Base-by-base conservation (phyloP, 176 grass and related monocot species). In the Luzula sylvatica region DNA sequence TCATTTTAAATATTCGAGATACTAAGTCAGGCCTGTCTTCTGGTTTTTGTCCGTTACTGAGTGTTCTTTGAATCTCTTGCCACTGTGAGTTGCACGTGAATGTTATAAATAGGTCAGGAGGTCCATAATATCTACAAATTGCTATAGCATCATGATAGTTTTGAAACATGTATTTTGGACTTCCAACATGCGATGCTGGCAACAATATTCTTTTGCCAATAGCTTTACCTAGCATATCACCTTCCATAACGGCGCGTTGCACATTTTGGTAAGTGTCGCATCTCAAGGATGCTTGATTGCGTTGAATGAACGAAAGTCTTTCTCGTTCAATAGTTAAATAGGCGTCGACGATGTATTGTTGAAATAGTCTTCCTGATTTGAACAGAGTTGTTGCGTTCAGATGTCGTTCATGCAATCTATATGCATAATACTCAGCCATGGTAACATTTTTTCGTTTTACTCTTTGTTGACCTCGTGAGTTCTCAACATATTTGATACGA, bases 101-200 rank as follows among this genome's bases (percentile, higher is more conserved):
- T 9, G 75, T 78, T 3, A 66, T 58, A n/a, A 78, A 71, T 1
- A 78, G 4, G 25, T 78, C 46, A 2, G 58, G 66, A 4, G 45
- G 28, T 8, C 66, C 50, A 35, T 52, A 15, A 27, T 46, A 35
- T 20, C 28, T 23, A 6, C 61, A 75, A 17, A 65, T 16, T 5
- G 67, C 75, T n/a, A 79, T 55, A 1, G 61, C 76, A 61, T 67
- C 68, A 40, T 79, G 76, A 20, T 55, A 79, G 11, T 68, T 67
- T 61, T 78, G 68, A 2, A 35, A 24, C 29, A 42, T 73, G 15
- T 55, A 55, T 61, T 69, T 18, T 18, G 63, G 55, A 23, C 64
- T 42, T 14, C 48, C 70, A 7, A 5, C 18, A 54, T 27, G 47
- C 19, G 35, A 61, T 20, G 76, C 16, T 11, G 62, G 62, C 1